phyloP scores from a whole-genome alignment of 2,329 filamentous ascomycete genomes.

The Venturiaceae sp. region DNA sequence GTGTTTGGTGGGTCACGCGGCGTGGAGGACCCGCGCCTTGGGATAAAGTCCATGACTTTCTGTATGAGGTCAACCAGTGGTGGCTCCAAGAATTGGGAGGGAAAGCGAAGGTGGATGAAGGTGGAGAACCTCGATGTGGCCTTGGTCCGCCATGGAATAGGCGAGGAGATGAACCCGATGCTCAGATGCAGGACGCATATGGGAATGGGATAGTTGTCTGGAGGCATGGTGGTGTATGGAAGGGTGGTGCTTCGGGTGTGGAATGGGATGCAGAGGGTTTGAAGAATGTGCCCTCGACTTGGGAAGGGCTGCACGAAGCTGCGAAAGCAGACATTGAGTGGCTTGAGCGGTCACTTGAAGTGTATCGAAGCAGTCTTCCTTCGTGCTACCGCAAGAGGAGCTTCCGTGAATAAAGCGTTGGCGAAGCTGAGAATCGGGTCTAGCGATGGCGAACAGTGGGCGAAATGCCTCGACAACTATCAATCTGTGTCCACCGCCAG shows the following conservation, averaged over 20 bases:
- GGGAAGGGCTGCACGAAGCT: neutral
- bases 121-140: no score
- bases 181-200: neutral
- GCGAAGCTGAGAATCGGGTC: neutral
- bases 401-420: neutral
- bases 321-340: neutral
- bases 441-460: neutral
- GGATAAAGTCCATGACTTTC: no score
- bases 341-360: neutral
- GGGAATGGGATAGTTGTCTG: neutral
- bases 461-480: neutral
- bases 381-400: neutral
- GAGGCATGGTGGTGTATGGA: neutral
- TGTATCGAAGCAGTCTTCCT: neutral
- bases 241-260: neutral
- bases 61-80: no score
- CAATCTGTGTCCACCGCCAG: no score
- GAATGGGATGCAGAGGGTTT: neutral
- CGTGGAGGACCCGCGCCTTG: no score
- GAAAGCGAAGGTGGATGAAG: no score
- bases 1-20: no score
- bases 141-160: neutral
- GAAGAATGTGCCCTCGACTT: neutral
- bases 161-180: neutral
- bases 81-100: no score